Evolutionary conservation across 441 rosid genomes (phyloP), one percentile per base, ranked within the genome.

Genomic region (Bocquillonia castaneifolia): DNA sequence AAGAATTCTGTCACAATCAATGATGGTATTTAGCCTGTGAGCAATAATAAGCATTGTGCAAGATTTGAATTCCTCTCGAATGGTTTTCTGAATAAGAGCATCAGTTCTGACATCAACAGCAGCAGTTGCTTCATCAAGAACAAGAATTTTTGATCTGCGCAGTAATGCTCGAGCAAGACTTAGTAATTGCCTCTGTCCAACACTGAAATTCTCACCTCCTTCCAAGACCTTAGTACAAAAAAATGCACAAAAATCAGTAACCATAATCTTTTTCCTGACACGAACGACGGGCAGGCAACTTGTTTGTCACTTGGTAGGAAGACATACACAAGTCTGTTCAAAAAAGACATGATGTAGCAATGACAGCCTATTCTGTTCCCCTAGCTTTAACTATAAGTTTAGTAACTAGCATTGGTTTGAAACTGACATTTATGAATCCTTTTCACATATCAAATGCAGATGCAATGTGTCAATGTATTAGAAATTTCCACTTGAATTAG

Each of bases 111-210:
- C 97, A 76, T 95, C 99, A 71, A 95, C 97, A 34, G 96, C 89
- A 22, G 97, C 93, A 60, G 98, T 95, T 63, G 97, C 99, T 91
- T 95, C 99, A 59, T 95, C 99, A 1, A 95, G 98, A 73, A 89
- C 91, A 75, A 95, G 96, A 77, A 95, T 87, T 83, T 92, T 92
- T 9, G 98, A 92, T 83, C 93, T 84, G 59, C 91, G 83, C 50
- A 92, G 75, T 80, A 91, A 74, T 7, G 98, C 98, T 67, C 96
- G 91, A 7, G 97, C 93, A 65, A 95, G 91, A 80, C 99, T 88
- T 71, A 92, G 59, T n/a, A 95, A 81, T 69, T 95, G 99, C 74
- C 98, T 85, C 84, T 89, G 99, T 53, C 99, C 98, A 12, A 89
- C 95, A 63, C 99, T 95, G 78, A 90, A 95, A 78, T 89, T 95